Conservation (phyloP, 225 moss, liverwort and hornwort genomes). For the Bryum argenteum region DNA sequence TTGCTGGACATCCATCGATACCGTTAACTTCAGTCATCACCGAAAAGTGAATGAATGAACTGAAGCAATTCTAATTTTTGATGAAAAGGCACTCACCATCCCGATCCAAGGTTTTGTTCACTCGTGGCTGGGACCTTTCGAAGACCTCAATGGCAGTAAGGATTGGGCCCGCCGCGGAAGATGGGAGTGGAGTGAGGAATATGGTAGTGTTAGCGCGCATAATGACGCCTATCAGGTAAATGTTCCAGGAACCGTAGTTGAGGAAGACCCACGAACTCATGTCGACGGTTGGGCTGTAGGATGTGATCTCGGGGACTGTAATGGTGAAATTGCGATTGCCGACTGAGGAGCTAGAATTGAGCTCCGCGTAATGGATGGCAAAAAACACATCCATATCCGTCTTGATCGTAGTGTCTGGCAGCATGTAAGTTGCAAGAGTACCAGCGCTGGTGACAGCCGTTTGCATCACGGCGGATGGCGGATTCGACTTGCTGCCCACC, state of each 20-base stretch:
- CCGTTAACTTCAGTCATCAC: neutral
- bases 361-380: neutral
- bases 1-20: conserved; percentile 8
- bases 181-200: accelerated
- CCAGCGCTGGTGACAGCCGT: conserved; percentile 15
- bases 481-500: accelerated
- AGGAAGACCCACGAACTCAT: accelerated
- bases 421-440: neutral
- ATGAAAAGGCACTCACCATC: conserved; percentile 23
- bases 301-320: accelerated
- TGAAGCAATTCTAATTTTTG: neutral
- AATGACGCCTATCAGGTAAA: neutral
- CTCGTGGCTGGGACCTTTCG: accelerated
- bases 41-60: neutral
- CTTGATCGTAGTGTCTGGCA: accelerated
- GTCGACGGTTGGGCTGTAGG: accelerated
- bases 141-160: conserved; percentile 27
- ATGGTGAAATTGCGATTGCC: neutral
- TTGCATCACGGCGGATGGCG: conserved; percentile 20
- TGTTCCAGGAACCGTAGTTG: accelerated
- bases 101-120: neutral
- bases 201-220: neutral
- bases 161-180: neutral
- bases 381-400: neutral
- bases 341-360: neutral